These are phyloP conservation scores for Malassezia equina DNA, from an alignment of 1,284 basidiomycete species.

Conservation along the genomic window DNA sequence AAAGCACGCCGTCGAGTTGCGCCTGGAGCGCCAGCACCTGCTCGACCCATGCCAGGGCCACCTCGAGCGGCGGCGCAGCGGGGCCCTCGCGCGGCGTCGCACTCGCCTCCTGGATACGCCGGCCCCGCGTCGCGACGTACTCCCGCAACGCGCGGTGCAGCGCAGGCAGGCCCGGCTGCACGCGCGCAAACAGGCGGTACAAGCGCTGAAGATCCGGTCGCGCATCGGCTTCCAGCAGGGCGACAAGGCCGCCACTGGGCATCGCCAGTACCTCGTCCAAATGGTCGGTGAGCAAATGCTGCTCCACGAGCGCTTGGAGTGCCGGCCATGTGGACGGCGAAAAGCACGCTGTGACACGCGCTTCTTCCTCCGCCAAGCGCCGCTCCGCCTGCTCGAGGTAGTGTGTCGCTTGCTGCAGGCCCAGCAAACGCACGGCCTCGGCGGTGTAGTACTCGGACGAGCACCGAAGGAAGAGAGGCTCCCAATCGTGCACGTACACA, in stretches of 20 bases:
- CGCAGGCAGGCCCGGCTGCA: constrained; percentile 56
- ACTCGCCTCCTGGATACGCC: constrained; percentile 61
- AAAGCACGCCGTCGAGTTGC: constrained; percentile 71
- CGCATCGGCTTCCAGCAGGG: constrained; percentile 75
- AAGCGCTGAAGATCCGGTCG: constrained; percentile 68
- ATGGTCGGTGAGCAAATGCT: constrained; percentile 68
- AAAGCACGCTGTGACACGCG: constrained; percentile 80
- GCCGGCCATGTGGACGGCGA: constrained; percentile 63
- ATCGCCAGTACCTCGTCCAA: constrained; percentile 65
- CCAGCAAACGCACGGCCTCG: constrained; percentile 65
- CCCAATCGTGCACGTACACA: constrained; percentile 76
- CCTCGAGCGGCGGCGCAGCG: constrained; percentile 28
- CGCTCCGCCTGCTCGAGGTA: constrained; percentile 76
- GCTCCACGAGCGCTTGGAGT: constrained; percentile 66
- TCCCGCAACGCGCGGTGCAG: constrained; percentile 65
- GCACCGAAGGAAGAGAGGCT: constrained; percentile 69
- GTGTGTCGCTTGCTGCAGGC: constrained; percentile 67
- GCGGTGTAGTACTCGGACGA: constrained; percentile 69
- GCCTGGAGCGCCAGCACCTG: constrained; percentile 83
- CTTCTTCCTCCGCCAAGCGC: constrained; percentile 73
- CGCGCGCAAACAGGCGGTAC: constrained; percentile 66
- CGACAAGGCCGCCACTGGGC: constrained; percentile 72
- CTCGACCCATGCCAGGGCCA: constrained; percentile 86
- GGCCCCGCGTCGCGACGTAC: constrained; percentile 67
- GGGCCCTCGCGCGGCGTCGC: constrained; percentile 16